These are phyloP conservation scores for Botrytis medusae DNA, from an alignment of 2,329 filamentous ascomycete species.

Conservation along the genomic window DNA sequence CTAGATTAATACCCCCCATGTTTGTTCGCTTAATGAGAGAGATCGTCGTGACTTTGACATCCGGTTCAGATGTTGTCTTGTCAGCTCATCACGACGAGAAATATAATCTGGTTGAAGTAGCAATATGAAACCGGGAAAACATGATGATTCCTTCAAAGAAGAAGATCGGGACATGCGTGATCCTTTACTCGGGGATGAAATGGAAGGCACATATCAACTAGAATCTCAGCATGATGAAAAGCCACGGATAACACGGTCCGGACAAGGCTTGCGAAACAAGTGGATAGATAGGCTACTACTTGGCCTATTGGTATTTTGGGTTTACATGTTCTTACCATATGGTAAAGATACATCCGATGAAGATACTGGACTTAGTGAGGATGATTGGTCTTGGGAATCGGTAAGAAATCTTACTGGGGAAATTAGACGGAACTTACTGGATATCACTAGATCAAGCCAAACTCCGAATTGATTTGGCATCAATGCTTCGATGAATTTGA, in stretches of 20 bases:
- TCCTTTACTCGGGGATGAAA: not conserved
- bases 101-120: not conserved
- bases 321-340: not conserved
- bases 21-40: conserved; percentile 5
- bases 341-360: not conserved
- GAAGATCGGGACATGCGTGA: not conserved
- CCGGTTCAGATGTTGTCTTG: not conserved
- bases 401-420: not conserved
- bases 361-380: not conserved
- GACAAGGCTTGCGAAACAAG: not conserved
- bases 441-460: not conserved
- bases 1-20: conserved; percentile 13
- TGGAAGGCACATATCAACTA: not conserved
- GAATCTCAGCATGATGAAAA: not conserved
- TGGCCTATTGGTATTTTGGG: not conserved
- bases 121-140: not conserved
- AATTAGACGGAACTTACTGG: not conserved
- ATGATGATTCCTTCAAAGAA: not conserved
- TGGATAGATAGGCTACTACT: not conserved
- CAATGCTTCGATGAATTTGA: conserved; percentile 4
- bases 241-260: not conserved
- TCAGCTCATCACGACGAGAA: not conserved
- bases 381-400: not conserved
- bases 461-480: not conserved
- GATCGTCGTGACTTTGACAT: not conserved